Evolutionary conservation across 768 basidiomycete species (phyloP).

Genomic region (Russula ochroleuca): DNA sequence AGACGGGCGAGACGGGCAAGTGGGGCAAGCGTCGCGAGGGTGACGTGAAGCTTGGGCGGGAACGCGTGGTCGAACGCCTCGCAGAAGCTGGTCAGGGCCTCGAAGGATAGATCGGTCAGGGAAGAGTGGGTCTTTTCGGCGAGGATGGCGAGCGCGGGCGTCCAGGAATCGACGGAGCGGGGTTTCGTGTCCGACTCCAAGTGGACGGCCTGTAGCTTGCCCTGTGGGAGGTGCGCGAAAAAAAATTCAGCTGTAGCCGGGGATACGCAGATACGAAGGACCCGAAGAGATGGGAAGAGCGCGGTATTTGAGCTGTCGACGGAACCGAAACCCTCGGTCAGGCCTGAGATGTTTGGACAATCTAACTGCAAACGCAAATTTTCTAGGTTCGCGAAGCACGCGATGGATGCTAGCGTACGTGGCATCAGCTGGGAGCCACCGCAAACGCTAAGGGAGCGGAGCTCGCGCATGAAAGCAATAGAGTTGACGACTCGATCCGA

Average conservation of each 20-base stretch:
- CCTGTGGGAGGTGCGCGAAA: slow-evolving; percentile 20
- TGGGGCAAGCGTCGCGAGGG: slow-evolving; percentile 30
- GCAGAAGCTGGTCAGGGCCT: slow-evolving; percentile 27
- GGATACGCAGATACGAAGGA: slow-evolving; percentile 23
- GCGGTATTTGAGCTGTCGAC: slow-evolving; percentile 5
- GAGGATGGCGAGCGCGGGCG: slow-evolving; percentile 24
- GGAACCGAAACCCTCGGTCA: slow-evolving; percentile 15
- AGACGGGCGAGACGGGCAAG: slow-evolving; percentile 31
- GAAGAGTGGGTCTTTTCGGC: slow-evolving; percentile 18
- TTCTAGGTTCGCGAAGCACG: slow-evolving; percentile 22
- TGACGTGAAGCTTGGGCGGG: slow-evolving; percentile 29
- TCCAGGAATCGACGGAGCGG: slow-evolving; percentile 27
- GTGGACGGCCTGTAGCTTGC: slow-evolving; percentile 18
- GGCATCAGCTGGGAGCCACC: slow-evolving; percentile 24
- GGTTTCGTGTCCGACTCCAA: slow-evolving; percentile 28
- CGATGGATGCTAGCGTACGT: slow-evolving; percentile 25
- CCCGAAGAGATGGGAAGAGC: slow-evolving; percentile 23
- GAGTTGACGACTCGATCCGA: slow-evolving; percentile 21
- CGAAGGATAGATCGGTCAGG: slow-evolving; percentile 23
- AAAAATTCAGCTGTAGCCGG: slow-evolving; percentile 18
- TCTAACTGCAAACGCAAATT: slow-evolving; percentile 27
- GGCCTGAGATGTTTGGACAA: slow-evolving; percentile 13
- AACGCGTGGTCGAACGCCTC: slow-evolving; percentile 23
- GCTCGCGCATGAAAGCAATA: slow-evolving; percentile 19
- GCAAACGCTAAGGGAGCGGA: slow-evolving; percentile 25